Conservation (phyloP, 2,329 filamentous ascomycete genomes). For the Fusarium illudens region DNA sequence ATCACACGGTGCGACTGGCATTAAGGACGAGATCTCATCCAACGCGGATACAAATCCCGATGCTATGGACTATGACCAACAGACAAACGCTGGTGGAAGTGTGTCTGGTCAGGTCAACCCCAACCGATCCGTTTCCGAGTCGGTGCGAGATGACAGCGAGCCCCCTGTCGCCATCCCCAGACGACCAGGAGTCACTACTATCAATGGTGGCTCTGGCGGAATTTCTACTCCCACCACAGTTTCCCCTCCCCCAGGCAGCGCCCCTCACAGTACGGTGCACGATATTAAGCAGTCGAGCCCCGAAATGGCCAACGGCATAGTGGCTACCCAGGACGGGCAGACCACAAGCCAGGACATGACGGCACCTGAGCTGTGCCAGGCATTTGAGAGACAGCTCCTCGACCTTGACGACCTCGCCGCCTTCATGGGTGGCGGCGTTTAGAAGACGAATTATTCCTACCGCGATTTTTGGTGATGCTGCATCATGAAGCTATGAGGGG, state of each 20-base stretch:
- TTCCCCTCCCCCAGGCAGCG: slow-evolving; percentile 51
- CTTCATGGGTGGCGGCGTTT: slow-evolving; percentile 70
- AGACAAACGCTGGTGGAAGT: slow-evolving; percentile 36
- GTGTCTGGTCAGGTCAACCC: slow-evolving; percentile 43
- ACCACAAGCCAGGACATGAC: slow-evolving; percentile 63
- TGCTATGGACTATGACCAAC: slow-evolving; percentile 66
- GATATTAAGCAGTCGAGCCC: slow-evolving; percentile 52
- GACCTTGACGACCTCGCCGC: slow-evolving; percentile 69
- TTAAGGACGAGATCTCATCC: slow-evolving; percentile 65
- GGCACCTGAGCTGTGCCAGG: slow-evolving; percentile 64
- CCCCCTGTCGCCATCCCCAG: slow-evolving; percentile 59
- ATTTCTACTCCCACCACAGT: slow-evolving; percentile 57
- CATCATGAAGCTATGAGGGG: slow-evolving; percentile 14
- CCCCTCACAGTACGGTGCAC: slow-evolving; percentile 38
- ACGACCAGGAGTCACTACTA: slow-evolving; percentile 64
- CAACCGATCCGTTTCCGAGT: slow-evolving; percentile 50
- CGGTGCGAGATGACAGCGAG: slow-evolving; percentile 61
- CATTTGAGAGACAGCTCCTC: slow-evolving; percentile 67
- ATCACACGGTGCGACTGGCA: slow-evolving; percentile 42
- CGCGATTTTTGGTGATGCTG: neutral
- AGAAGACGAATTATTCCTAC: slow-evolving; percentile 1
- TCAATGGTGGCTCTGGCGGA: slow-evolving; percentile 64
- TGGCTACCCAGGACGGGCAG: slow-evolving; percentile 45
- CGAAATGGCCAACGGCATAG: slow-evolving; percentile 45
- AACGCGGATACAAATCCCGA: slow-evolving; percentile 65